Percentiles rank a stretch among this genome's conserved stretches.
Conservation (phyloP, 2,329 filamentous ascomycete species). For the Mycogone perniciosa region DNA sequence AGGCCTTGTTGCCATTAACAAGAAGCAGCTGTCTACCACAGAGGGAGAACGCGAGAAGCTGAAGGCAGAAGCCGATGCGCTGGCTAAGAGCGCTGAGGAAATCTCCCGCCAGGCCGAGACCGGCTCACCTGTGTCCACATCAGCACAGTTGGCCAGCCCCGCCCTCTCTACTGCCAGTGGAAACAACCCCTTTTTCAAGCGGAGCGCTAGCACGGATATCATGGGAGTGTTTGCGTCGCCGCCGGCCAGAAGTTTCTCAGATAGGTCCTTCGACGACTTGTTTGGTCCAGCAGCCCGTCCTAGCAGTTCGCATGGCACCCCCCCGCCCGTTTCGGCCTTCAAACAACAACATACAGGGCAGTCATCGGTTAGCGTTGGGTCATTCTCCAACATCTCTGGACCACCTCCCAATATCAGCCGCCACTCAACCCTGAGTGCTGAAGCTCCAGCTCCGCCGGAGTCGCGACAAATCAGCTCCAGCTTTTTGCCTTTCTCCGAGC, state of each 20-base stretch:
- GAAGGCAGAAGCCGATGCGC: slow-evolving; percentile 68
- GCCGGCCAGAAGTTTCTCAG: slow-evolving; percentile 41
- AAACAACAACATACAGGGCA: slow-evolving; percentile 52
- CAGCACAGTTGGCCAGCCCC: slow-evolving; percentile 60
- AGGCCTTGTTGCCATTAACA: slow-evolving; percentile 94
- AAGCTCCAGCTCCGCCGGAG: slow-evolving; percentile 59
- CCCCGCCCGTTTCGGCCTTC: slow-evolving; percentile 31
- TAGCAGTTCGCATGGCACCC: slow-evolving; percentile 36
- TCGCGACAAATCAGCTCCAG: slow-evolving; percentile 73
- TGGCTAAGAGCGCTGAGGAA: slow-evolving; percentile 58
- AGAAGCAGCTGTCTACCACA: slow-evolving; percentile 88
- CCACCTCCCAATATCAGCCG: slow-evolving; percentile 57
- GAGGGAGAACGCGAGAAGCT: slow-evolving; percentile 86
- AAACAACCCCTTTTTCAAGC: slow-evolving; percentile 93
- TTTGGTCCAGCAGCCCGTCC: slow-evolving; percentile 63
- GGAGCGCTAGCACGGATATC: slow-evolving; percentile 55
- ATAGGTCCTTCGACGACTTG: slow-evolving; percentile 76
- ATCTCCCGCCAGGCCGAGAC: slow-evolving; percentile 46
- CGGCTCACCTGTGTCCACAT: slow-evolving; percentile 41
- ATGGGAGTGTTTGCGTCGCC: slow-evolving; percentile 48
- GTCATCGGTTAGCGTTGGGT: slow-evolving; percentile 47
- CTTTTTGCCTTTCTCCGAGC: slow-evolving; percentile 63
- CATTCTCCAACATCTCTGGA: slow-evolving; percentile 45
- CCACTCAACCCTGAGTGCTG: slow-evolving; percentile 51
- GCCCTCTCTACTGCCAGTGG: slow-evolving; percentile 61